Base-by-base conservation (phyloP, 2,329 filamentous ascomycete genomes). In the Pleoardoris graminearum region DNA sequence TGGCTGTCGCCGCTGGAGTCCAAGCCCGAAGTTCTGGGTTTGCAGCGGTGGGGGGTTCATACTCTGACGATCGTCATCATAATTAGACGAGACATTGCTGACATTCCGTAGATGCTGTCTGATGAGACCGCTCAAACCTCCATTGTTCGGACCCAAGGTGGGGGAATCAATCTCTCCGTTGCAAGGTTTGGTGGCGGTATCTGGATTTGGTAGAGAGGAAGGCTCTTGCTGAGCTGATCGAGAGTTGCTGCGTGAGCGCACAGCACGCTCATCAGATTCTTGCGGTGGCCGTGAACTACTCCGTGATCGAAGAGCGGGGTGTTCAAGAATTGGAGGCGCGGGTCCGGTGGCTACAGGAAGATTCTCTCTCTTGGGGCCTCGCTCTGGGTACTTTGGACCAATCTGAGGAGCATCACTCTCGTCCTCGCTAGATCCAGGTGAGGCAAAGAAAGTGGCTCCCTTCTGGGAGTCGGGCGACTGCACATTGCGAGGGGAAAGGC, bases 61-160 rank as follows among this genome's bases (percentile, higher is more conserved):
- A 25, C 62, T 54, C 60, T 73, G 66, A 23, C 72, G 66, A 32
- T 53, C 51, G 25, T 71, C 69, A 16, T 62, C 73, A 49, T 90
- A 91, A 22, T 94, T 80, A 0, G 91, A 95, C 0, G 93, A 97
- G 12, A 85, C 82, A 53, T 87, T 87, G 74, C 93, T 97, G 58
- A 87, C 85, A 29, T 85, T 85, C 45, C 94, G 85, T 35, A 97
- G 77, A 77, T 97, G 94, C 56, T 92, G 87, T 27, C 88, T 85
- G 39, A 96, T 86, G 78, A 96, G 83, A 1, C 88, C 89, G 64
- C 87, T 93, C 14, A 97, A 79, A 1, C 90, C 91, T 16, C 70
- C 59, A 32, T 77, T 76, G 14, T 78, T 78, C 0, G 89, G 87
- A 1, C 88, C 88, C 5, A 96, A 76, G 0, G 90, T 95, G 0